Conservation (phyloP, 352 stramenopile species). For the Phytophthora europaea region DNA sequence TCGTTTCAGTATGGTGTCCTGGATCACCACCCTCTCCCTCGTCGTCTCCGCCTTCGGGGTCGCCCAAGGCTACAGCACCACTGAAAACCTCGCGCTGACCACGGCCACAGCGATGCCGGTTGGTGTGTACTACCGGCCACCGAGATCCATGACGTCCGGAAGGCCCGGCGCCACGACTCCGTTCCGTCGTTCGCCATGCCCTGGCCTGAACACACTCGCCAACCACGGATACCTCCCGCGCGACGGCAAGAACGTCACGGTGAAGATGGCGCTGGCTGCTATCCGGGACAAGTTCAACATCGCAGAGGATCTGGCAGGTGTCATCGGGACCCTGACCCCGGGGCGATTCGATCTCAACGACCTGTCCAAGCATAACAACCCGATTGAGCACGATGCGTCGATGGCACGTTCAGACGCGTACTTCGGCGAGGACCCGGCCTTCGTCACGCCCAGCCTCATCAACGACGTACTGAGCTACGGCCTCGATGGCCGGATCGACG, state of each 20-base stretch:
- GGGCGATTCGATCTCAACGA: not conserved
- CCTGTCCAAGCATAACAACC: not conserved
- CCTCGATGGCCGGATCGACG: not conserved
- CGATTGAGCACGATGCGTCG: not conserved
- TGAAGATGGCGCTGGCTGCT: not conserved
- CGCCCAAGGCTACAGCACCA: not conserved
- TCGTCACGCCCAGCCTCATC: not conserved
- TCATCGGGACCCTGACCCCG: not conserved
- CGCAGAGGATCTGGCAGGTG: not conserved
- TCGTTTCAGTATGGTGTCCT: not conserved
- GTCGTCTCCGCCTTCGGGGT: not conserved
- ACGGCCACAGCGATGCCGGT: not conserved
- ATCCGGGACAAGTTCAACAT: constrained; percentile 1
- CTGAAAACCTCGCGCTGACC: not conserved
- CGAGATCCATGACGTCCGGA: not conserved
- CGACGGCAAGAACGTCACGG: not conserved
- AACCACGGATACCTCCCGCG: not conserved
- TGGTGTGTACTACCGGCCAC: not conserved
- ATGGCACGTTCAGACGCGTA: not conserved
- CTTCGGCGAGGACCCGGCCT: not conserved
- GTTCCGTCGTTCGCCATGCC: not conserved
- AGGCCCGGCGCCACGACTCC: not conserved
- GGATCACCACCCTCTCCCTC: not conserved
- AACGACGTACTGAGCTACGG: not conserved
- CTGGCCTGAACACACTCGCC: not conserved